Evolutionary conservation across 768 basidiomycete genomes (phyloP), one percentile per base, ranked within the genome.

Genomic region (Chiua virens): DNA sequence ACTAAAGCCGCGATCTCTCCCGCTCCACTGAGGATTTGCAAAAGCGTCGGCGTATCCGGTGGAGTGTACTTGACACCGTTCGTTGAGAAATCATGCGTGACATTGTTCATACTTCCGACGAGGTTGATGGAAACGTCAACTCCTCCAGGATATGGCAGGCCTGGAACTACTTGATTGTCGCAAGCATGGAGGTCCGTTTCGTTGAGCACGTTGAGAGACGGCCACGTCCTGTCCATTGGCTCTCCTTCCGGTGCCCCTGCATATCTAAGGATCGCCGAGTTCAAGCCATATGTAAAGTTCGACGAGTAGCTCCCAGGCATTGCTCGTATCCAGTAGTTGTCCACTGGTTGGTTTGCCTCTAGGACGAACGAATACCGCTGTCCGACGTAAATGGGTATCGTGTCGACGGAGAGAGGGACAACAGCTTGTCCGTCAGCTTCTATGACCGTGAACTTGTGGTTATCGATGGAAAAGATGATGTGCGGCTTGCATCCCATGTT

Each of bases 321-420:
- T 3, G 73, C 72, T 18, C 69, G 74, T 42, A 75, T 71, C 73
- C 77, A 76, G 42, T 77, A 78, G 50, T 75, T 77, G 41, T 58
- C 65, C 28, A 72, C 52, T 0, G 66, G 52, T 42, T 72, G 66
- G 35, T 71, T 68, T 2, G 73, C 72, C 42, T 57, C 59, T 6
- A 78, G 53, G 10, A 80, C 61, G 51, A 80, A 65, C 0, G 79
- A 78, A 58, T 83, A 82, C 15, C 81, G 74, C 60, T 83, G 81
- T 2, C 73, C 81, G 11, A 69, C 66, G 47, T 72, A 79, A 34
- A 84, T 76, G 8, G 72, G 60, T 42, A 80, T 71, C 11, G 65
- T 57, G 45, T 79, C 73, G 4, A 76, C 73, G 1, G 46, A 49
- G 13, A 72, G 50, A 0, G 80, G 77, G 23, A 69, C 42, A 10